Percentiles rank a stretch among this genome's conserved stretches.
Conservation (phyloP, 345 rosid species). For the Carallia brachiata region DNA sequence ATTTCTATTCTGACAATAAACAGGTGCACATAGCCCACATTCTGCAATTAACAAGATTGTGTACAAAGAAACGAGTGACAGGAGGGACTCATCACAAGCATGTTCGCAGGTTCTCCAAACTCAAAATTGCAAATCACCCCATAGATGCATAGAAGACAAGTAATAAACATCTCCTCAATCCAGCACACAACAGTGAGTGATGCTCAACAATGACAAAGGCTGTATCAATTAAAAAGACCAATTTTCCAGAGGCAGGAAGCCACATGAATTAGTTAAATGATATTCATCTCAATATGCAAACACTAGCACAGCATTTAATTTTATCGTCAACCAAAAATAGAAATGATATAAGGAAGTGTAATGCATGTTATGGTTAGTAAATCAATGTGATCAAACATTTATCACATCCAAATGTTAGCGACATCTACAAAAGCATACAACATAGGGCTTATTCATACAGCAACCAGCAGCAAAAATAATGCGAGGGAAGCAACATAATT, state of each 20-base stretch:
- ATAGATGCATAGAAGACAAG: background rate
- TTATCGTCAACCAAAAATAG: too few relatives aligned
- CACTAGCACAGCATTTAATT: background rate
- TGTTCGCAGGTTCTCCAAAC: background rate
- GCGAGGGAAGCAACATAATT: too few relatives aligned
- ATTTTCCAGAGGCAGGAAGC: background rate
- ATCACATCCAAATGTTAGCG: background rate
- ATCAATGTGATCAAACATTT: background rate
- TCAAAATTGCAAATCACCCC: background rate
- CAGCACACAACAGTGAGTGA: background rate
- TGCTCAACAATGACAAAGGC: background rate
- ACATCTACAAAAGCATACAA: background rate
- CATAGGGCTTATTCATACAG: background rate
- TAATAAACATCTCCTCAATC: background rate
- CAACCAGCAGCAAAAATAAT: background rate
- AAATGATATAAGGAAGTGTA: too few relatives aligned
- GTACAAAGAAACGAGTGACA: background rate
- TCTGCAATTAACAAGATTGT: background rate
- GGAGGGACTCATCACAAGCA: background rate
- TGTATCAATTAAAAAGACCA: background rate
- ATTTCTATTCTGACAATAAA: too few relatives aligned
- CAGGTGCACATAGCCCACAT: too few relatives aligned
- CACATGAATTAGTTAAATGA: background rate
- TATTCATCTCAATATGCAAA: background rate
- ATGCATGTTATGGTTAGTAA: too few relatives aligned